Base-by-base conservation (phyloP, 2,329 filamentous ascomycete genomes). In the Aureobasidium musti region DNA sequence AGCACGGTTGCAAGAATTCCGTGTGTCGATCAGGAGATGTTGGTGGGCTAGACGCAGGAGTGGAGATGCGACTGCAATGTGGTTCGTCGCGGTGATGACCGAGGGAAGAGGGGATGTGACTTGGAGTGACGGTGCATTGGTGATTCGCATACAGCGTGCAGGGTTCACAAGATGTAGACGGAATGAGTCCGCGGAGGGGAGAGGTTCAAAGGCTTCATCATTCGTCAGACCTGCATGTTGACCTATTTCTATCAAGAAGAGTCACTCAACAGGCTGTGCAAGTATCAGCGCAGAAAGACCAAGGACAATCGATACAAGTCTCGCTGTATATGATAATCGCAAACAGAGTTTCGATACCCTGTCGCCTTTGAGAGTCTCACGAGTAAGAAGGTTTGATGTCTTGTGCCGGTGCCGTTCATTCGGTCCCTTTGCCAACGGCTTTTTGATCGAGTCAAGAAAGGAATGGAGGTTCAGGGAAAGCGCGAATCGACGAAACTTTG, bases 351-450 rank as follows among this genome's bases (percentile, higher is more conserved):
- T 39, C 33, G 21, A 37, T 39, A 26, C 17, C 50, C 21, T 52
- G 49, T 52, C 17, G 17, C 11, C 26, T 13, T 41, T 35, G 50
- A 37, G 17, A 54, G 30, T 21, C n/a, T 35, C 23, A 54, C n/a
- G 4, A 23, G 3, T 10, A 3, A 1, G 8, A 28, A 14, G 35
- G 17, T 3, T 50, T 28, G 23, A 5, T 50, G 17, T 28, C 45
- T 49, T 49, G 45, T 49, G 21, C 45, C 30, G 33, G 53, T 14
- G 53, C 53, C 53, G 35, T 35, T 14, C 54, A 59, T 14, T 33
- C 30, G 26, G 43, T 61, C 57, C 43, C 57, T 61, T 47, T 61
- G 57, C 43, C 57, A 61, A 61, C 57, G 41, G 41, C 57, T 47
- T 60, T 59, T 21, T 14, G 33, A 57, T 37, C 26, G 57, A 61